Percentiles rank a stretch among this genome's conserved stretches.
Conservation (phyloP, 169 alveolate species). For the Cryptosporidium muris region DNA sequence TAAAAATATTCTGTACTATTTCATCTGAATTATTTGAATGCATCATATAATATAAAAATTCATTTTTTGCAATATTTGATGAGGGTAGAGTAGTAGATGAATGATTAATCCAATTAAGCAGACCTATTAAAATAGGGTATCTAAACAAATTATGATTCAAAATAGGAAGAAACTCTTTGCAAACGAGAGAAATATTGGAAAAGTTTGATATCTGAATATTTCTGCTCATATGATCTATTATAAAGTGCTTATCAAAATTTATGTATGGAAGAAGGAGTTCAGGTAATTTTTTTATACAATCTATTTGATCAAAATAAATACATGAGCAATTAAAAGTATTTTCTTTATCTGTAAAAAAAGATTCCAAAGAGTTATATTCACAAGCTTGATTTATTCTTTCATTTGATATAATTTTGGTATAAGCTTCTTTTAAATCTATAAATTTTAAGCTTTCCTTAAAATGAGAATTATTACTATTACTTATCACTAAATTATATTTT, state of each 20-base stretch:
- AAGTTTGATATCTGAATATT: constrained; percentile 34
- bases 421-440: neutral
- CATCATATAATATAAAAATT: too few relatives aligned
- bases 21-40: constrained; percentile 1
- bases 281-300: constrained; percentile 33
- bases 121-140: constrained; percentile 15
- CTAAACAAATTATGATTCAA: constrained; percentile 15
- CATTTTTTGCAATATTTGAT: neutral
- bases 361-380: too few relatives aligned
- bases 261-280: constrained; percentile 24
- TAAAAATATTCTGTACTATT: too few relatives aligned
- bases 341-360: constrained; percentile 15
- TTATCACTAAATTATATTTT: neutral
- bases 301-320: constrained; percentile 37
- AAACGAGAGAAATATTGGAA: constrained; percentile 8
- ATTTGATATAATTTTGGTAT: neutral
- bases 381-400: neutral
- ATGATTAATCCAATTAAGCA: constrained; percentile 42
- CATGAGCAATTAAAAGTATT: constrained; percentile 27
- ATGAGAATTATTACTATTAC: neutral
- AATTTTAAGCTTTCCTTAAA: too few relatives aligned
- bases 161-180: constrained; percentile 10
- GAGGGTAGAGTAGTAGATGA: constrained; percentile 16
- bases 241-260: constrained; percentile 50
- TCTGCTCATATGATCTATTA: constrained; percentile 22